Base-by-base conservation (phyloP, 108 stramenopile species). In the Nitzschia sp. region DNA sequence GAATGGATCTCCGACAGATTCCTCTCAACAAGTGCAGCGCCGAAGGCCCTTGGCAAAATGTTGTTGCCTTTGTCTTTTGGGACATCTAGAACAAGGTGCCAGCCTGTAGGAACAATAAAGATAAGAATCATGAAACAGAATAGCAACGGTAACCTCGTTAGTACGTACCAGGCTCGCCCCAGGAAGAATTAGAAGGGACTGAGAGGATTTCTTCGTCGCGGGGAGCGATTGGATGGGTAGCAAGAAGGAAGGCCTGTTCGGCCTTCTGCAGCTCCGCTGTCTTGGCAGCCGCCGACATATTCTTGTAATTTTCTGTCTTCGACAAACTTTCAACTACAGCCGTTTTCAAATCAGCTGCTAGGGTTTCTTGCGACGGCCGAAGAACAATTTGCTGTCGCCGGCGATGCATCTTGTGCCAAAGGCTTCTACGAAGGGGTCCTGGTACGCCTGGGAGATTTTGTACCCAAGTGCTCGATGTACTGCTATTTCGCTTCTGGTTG, bases 81-180 rank as follows among this genome's bases (percentile, higher is more conserved):
- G 0, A 81, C 85, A 0, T 49, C 57, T 3, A 85, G 81, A 33
- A 64, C 48, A 28, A 85, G 24, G 25, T 76, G 65, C 77, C 85
- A 85, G n/a, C 85, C 76, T 64, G 19, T 21, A 30, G 33, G 26
- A 61, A 33, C 27, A 24, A 26, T 30, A 28, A 64, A 8, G 36
- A 46, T 48, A 30, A 64, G 26, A 25, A 48, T 18, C 13, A 64
- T 29, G 63, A 64, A 28, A 29, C 25, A 53, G 25, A 35, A 34
- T 3, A 5, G 25, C 31, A 36, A 55, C n/a, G n/a, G n/a, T n/a
- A n/a, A n/a, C n/a, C n/a, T n/a, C n/a, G n/a, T n/a, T n/a, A n/a
- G n/a, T n/a, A 66, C 70, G 42, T 71, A 77, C 76, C 85, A 25
- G 85, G 85, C 57, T 85, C 85, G 15, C 67, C 78, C 80, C 80